Evolutionary conservation across 2,329 filamentous ascomycete species (phyloP), one percentile per base, ranked within the genome.

Genomic region (Nannizzia gypsea): DNA sequence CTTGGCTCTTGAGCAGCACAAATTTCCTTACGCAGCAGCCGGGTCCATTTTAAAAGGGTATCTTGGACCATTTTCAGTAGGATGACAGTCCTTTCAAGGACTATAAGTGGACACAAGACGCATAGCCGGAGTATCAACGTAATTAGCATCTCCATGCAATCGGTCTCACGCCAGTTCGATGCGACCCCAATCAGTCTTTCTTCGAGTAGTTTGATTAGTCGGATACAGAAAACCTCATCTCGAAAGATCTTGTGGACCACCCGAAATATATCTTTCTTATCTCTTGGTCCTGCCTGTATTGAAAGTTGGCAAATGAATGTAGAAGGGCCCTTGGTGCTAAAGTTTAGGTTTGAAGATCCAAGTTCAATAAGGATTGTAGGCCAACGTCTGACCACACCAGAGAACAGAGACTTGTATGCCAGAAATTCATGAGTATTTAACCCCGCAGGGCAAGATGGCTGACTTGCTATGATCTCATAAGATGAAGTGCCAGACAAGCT

Each of bases 101-200:
- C 36, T 3, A 62, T 52, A 60, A 65, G 34, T 69, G 64, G 22
- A 55, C 64, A 57, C 66, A 75, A 0, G 69, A 64, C 66, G 15
- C 64, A 66, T 0, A 75, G 20, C 1, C 80, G 76, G 0, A 83
- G 66, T 0, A 73, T 65, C 0, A 87, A 64, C 0, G 76, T 80
- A 3, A 86, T 74, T 1, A 86, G 59, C 0, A 79, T 74, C 3
- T 82, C 78, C 82, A 88, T 86, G 13, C 77, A 75, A 57, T 81
- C 69, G 0, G 71, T 73, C 62, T 88, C 84, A 0, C 83, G 76
- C 80, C 83, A 86, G 50, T 83, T 87, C 0, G 72, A 68, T 0
- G 68, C 66, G 6, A 88, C 78, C 0, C 68, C 66, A 0, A 72
- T 66, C 0, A 87, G 60, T 1, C 77, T 76, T n/a, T 68, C 61